Evolutionary conservation across 192 early-diverging fungal genomes (phyloP), one percentile per base, ranked within the genome.

Genomic region (Entrophospora sp.): DNA sequence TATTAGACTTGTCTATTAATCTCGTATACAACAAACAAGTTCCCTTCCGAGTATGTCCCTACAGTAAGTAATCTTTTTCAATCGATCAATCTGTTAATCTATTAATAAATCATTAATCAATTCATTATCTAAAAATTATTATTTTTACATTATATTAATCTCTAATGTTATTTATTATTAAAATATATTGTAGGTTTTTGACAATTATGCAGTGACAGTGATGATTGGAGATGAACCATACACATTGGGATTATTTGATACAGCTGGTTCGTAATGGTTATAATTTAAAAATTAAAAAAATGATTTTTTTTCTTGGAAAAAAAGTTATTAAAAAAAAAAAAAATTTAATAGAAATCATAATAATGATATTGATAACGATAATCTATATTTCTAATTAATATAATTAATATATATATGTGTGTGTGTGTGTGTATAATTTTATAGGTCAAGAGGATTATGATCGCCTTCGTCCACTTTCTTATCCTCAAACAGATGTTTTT

Each of bases 181-280:
- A 18, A 30, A 42, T 24, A 42, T 51, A 9, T 20, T 22, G 10
- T 77, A 87, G 82, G 87, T 90, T n/a, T 97, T 97, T 83, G 94
- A 97, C 79, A 96, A 98, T 74, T 98, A 98, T 83, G 91, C 93
- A 56, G 94, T 95, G 24, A 95, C 93, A n/a, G 93, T 98, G 60
- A 98, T 96, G 93, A 95, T 96, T 80, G 94, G 91, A 57, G 91
- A 90, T 70, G 93, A 98, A 73, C 95, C 94, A 20, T 95, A 94
- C 79, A 94, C 91, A 18, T 77, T 97, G 46, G 94, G 92, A 57
- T 81, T 96, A 31, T 95, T 96, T 77, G 94, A 96, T 87, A 96
- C 94, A 52, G 92, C 92, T 58, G 85, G 86, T 77, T 76, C 66
- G 71, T 52, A 18, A 43, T 32, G 16, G 9, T 35, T 1, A 20